phyloP scores from a whole-genome alignment of 495 filamentous ascomycete species.

The Neurospora hispaniola region DNA sequence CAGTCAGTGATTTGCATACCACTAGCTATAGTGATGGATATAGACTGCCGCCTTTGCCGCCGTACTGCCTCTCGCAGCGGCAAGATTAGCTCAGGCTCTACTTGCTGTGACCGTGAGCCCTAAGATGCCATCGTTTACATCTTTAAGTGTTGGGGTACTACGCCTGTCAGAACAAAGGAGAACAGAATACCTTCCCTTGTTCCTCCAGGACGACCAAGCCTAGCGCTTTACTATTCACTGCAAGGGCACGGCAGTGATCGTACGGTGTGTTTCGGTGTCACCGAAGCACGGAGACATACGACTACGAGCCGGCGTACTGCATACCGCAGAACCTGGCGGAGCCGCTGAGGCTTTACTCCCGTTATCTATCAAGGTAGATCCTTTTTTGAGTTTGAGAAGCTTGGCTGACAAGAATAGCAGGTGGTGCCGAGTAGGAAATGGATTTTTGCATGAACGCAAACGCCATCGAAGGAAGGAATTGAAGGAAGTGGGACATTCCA shows the following conservation, averaged over 20 bases:
- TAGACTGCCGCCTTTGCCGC: background rate
- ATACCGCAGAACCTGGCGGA: background rate
- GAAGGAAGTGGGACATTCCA: background rate
- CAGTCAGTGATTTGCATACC: too few relatives aligned
- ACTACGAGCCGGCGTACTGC: background rate
- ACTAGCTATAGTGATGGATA: background rate
- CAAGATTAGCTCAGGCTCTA: background rate
- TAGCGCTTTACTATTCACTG: background rate
- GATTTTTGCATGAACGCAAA: background rate
- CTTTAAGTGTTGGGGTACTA: background rate
- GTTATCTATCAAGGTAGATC: background rate
- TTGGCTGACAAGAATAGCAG: background rate
- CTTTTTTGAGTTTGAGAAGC: background rate
- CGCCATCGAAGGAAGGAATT: background rate
- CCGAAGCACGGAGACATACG: background rate
- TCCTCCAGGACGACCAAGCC: background rate
- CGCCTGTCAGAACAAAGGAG: background rate
- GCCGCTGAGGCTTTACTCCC: background rate
- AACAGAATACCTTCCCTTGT: background rate
- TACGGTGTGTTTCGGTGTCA: background rate
- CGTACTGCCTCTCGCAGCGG: background rate
- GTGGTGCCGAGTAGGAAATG: background rate
- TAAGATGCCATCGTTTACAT: background rate
- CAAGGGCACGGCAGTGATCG: background rate
- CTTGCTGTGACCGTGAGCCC: background rate